Base-by-base conservation (phyloP, 176 grass and related monocot genomes). In the Carex pumila region DNA sequence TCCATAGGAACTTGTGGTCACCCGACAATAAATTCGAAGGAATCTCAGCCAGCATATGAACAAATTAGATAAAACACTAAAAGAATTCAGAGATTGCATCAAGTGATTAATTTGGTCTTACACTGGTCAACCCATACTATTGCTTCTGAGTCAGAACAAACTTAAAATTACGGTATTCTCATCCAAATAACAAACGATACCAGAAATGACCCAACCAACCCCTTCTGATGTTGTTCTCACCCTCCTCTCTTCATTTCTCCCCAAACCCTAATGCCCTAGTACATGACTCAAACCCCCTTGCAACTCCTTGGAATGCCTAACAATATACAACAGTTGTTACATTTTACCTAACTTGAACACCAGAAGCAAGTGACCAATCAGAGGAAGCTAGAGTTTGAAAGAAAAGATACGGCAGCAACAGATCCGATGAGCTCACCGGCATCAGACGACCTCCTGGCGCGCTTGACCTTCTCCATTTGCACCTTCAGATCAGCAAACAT, bases 401-500 rank as follows among this genome's bases (percentile, higher is more conserved):
- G 83, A 69, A 96, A 96, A 86, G 90, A 89, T 39, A 91, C 57
- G 3, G 80, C 70, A 10, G 91, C 80, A 55, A 96, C 49, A 17
- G 87, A 93, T 22, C 88, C 87, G 69, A 90, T 82, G 81, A 89
- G 50, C 81, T 99, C 88, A 79, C 76, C 91, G 65, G 52, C 79
- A 85, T 86, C 85, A 62, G 75, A 66, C 3, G 47, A 69, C 87
- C 92, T 88, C 88, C 85, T 99, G 41, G 78, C 13, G 0, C 88
- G 93, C 87, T 92, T 95, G 55, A 87, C 82, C 84, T 88, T 91
- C n/a, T 87, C 85, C 31, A 95, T 90, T 85, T 94, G 92, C 29
- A 96, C 90, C 81, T 99, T 93, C 2, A 92, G 90, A 7, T 99
- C 93, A 0, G 93, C 90, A 1, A 99, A 94, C 56, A 93, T 91